A percentile compares a stretch with the other conserved stretches of the same genome.
These are phyloP conservation scores for Malassezia sympodialis DNA, from an alignment of 1,284 basidiomycete genomes.

Conservation along the genomic window DNA sequence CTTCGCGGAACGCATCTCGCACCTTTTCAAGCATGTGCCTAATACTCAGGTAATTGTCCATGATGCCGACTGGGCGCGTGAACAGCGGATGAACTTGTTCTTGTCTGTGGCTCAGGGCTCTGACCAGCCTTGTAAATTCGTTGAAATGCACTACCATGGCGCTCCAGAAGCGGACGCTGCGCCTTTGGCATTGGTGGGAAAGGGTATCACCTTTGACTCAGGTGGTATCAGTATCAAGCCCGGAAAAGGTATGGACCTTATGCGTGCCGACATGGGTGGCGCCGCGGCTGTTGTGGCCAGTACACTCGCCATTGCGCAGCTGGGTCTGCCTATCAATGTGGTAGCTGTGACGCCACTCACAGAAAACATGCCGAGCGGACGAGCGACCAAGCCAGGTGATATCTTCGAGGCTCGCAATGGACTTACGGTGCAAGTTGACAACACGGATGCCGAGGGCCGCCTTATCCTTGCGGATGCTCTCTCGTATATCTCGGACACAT, in stretches of 20 bases:
- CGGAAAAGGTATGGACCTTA: conserved; percentile 55
- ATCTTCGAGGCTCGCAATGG: conserved; percentile 80
- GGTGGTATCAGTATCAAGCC: conserved; percentile 81
- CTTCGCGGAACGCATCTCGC: conserved; percentile 63
- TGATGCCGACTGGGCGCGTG: conserved; percentile 74
- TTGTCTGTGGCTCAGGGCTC: conserved; percentile 76
- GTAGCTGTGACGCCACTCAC: conserved; percentile 63
- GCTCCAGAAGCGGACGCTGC: conserved; percentile 54
- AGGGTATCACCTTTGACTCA: conserved; percentile 59
- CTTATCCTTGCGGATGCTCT: conserved; percentile 67
- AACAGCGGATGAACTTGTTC: conserved; percentile 78
- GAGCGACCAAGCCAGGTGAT: conserved; percentile 72
- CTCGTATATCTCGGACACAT: conserved; percentile 68
- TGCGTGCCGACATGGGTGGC: conserved; percentile 46
- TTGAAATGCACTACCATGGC: conserved; percentile 80
- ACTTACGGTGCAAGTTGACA: conserved; percentile 75
- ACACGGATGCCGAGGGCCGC: conserved; percentile 79
- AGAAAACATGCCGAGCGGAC: conserved; percentile 62
- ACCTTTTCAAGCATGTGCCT: conserved; percentile 60
- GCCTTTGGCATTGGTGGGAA: conserved; percentile 71
- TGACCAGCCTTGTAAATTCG: conserved; percentile 70
- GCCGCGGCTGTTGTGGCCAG: conserved; percentile 68
- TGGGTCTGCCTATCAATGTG: conserved; percentile 68
- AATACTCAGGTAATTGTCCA: conserved; percentile 64
- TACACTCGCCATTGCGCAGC: conserved; percentile 67